These are phyloP conservation scores for Fraxinus quadrangulata DNA, from an alignment of 257 asterid species.

Conservation along the genomic window DNA sequence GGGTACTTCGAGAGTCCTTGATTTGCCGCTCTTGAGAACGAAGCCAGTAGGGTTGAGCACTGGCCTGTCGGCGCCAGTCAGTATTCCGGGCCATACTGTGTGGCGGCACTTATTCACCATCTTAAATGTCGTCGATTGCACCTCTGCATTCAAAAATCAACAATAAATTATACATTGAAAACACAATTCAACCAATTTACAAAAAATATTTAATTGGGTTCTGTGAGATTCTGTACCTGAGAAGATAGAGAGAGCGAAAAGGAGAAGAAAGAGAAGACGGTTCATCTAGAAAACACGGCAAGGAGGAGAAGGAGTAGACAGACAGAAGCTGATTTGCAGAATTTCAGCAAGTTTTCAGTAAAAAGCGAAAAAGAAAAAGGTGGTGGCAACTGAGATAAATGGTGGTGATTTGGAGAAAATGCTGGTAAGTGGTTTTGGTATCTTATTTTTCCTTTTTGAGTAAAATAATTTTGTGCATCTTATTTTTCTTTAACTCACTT, in stretches of 20 bases:
- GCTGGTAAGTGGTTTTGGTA: neutral
- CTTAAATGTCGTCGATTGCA: conserved; percentile 73
- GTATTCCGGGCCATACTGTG: conserved; percentile 91
- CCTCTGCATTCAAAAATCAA: conserved; percentile 41
- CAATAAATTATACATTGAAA: neutral
- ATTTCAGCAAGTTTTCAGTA: neutral
- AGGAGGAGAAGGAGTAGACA: neutral
- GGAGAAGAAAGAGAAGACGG: conserved; percentile 27
- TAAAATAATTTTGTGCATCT: too few relatives aligned
- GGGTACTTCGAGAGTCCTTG: conserved; percentile 70
- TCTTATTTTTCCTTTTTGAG: too few relatives aligned
- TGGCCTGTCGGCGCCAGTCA: conserved; percentile 79
- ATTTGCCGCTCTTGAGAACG: conserved; percentile 59
- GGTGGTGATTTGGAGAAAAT: neutral
- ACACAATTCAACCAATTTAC: neutral
- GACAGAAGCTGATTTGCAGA: conserved; percentile 20
- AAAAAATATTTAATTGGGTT: neutral
- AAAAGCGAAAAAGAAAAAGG: conserved; percentile 10
- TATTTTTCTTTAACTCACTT: too few relatives aligned
- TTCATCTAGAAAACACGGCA: neutral
- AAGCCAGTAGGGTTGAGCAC: conserved; percentile 73
- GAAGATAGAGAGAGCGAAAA: conserved; percentile 40
- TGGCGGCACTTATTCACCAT: conserved; percentile 81
- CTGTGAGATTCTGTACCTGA: conserved; percentile 34
- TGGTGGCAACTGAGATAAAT: neutral